Percentiles rank a stretch among this genome's conserved stretches.
phyloP scores from a whole-genome alignment of 139 green algal genomes.

The Tetradesmus obliquus region DNA sequence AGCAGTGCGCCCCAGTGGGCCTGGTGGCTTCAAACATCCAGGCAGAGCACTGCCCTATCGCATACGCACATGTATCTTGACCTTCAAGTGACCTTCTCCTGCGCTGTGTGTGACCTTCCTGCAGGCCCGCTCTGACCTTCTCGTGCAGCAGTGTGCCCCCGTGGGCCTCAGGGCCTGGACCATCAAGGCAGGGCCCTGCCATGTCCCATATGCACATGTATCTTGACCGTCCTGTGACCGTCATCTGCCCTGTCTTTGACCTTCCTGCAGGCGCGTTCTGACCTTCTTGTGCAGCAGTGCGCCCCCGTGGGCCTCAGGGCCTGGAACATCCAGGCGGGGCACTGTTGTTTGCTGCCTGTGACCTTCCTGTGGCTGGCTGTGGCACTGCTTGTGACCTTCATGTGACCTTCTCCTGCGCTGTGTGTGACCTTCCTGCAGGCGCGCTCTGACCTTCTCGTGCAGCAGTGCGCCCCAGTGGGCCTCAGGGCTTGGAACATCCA shows the following conservation, averaged over 20 bases:
- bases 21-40: too few relatives aligned
- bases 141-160: conserved; percentile 53
- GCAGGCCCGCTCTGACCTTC: conserved; percentile 28
- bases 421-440: background rate
- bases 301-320: background rate
- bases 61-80: background rate
- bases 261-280: background rate
- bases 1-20: conserved; percentile 42
- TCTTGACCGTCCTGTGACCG: too few relatives aligned
- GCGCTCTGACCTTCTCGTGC: background rate
- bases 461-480: background rate
- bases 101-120: background rate
- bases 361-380: too few relatives aligned
- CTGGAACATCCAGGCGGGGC: conserved; percentile 58
- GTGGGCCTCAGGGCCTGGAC: background rate
- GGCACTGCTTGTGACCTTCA: too few relatives aligned
- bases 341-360: conserved; percentile 59
- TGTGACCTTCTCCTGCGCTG: background rate
- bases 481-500: background rate
- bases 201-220: background rate
- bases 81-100: too few relatives aligned
- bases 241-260: too few relatives aligned
- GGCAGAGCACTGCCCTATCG: too few relatives aligned
- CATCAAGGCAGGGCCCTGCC: background rate
- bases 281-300: background rate